Evolutionary conservation across 2,329 filamentous ascomycete species (phyloP).

Genomic region (Mariannaea elegans): DNA sequence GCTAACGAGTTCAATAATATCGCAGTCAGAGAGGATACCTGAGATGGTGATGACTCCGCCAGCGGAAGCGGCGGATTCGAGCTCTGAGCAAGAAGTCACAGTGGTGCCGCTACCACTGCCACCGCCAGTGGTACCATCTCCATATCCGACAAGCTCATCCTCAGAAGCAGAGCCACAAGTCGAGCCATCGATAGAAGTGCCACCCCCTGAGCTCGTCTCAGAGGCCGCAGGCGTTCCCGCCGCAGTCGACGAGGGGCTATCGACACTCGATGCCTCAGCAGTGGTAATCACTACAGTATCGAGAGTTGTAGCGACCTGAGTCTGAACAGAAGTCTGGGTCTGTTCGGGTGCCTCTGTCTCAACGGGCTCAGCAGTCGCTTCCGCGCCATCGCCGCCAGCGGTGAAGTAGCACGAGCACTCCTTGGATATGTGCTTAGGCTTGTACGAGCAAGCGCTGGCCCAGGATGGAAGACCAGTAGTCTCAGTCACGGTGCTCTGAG

Average conservation of each 20-base stretch:
- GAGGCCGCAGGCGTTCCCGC: neutral
- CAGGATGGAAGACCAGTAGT: conserved; percentile 40
- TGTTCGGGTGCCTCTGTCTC: neutral
- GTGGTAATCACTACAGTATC: conserved; percentile 26
- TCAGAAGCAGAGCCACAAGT: conserved; percentile 30
- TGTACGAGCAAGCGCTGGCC: conserved; percentile 42
- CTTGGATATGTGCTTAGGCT: conserved; percentile 42
- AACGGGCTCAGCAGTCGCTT: conserved; percentile 7
- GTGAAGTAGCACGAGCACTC: conserved; percentile 44
- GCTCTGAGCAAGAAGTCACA: conserved; percentile 54
- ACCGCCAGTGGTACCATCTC: conserved; percentile 55
- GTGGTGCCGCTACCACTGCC: conserved; percentile 53
- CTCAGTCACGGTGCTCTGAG: conserved; percentile 32
- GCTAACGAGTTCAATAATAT: conserved; percentile 52
- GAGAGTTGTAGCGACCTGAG: conserved; percentile 22
- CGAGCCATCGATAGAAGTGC: conserved; percentile 12
- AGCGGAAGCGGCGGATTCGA: conserved; percentile 48
- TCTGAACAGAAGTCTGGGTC: conserved; percentile 14
- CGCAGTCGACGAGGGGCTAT: conserved; percentile 5
- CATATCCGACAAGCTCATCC: conserved; percentile 41
- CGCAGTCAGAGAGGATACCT: conserved; percentile 50
- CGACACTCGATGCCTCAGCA: neutral
- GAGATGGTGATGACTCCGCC: conserved; percentile 55
- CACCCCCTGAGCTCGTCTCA: conserved; percentile 6
- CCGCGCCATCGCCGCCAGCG: conserved; percentile 27